Conservation (phyloP, 1,139 yeast species). For the Magnusiomyces sp. region DNA sequence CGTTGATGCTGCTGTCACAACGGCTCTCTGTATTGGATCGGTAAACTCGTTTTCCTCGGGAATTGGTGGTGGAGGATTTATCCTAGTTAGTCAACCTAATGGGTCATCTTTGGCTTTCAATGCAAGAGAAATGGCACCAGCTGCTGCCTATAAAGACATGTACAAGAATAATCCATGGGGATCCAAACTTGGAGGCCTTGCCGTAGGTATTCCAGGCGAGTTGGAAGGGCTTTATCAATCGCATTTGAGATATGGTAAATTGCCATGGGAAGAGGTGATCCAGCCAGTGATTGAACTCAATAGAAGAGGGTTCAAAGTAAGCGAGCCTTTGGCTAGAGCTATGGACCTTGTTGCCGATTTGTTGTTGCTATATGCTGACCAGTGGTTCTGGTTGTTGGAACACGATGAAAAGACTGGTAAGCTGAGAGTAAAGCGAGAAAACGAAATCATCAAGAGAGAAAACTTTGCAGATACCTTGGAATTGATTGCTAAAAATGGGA, state of each 20-base stretch:
- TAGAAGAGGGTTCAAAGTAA: constrained; percentile 56
- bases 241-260: constrained; percentile 46
- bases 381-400: constrained; percentile 30
- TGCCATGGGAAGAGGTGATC: constrained; percentile 65
- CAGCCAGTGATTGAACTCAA: constrained; percentile 69
- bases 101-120: constrained; percentile 44
- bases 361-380: constrained; percentile 15
- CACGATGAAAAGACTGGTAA: constrained; percentile 15
- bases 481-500: constrained; percentile 64
- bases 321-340: constrained; percentile 40
- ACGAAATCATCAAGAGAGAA: constrained; percentile 55
- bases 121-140: constrained; percentile 86
- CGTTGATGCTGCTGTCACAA: constrained; percentile 88
- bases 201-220: constrained; percentile 87
- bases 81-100: neutral
- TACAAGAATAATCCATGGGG: constrained; percentile 38
- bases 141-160: constrained; percentile 54
- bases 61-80: constrained; percentile 87
- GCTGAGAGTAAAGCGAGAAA: constrained; percentile 37
- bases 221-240: constrained; percentile 67
- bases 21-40: constrained; percentile 81
- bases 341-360: constrained; percentile 18
- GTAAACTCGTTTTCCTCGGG: constrained; percentile 80
- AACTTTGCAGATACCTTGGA: constrained; percentile 58
- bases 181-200: constrained; percentile 72